These are phyloP conservation scores for Cornus controversa DNA, from an alignment of 148 eudicot genomes.

Conservation along the genomic window DNA sequence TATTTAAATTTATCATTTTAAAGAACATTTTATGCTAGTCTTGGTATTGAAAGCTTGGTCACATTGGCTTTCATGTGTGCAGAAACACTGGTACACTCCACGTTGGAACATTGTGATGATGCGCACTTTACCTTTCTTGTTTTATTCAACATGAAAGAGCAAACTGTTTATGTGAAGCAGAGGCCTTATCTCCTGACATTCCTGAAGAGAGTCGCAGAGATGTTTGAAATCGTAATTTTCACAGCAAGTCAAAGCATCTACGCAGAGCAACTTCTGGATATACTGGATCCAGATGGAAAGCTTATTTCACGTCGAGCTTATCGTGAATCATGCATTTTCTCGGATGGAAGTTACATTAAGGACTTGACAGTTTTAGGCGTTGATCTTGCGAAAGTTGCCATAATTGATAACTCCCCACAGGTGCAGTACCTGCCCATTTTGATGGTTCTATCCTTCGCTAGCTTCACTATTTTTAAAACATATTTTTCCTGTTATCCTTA, in stretches of 20 bases:
- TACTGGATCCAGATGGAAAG: conserved; percentile 83
- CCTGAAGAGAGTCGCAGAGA: conserved; percentile 76
- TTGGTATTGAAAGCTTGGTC: conserved; percentile 1
- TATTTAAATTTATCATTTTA: background rate
- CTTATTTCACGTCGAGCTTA: conserved; percentile 75
- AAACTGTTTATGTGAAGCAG: conserved; percentile 75
- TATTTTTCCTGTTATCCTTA: too few species aligned
- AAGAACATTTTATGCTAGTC: background rate
- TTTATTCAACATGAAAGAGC: conserved; percentile 76
- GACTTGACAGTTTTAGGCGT: conserved; percentile 93
- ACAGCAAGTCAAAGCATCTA: conserved; percentile 98
- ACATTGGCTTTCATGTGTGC: conserved; percentile 20
- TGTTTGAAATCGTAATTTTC: conserved; percentile 88
- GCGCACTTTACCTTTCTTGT: conserved; percentile 85
- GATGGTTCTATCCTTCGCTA: background rate
- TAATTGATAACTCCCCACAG: conserved; percentile 96
- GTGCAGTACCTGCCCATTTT: conserved; percentile 31
- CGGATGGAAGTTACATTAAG: conserved; percentile 84
- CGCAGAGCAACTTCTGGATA: conserved; percentile 82
- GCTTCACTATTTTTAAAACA: background rate
- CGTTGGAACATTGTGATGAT: conserved; percentile 77
- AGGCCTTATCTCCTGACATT: conserved; percentile 84
- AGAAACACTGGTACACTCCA: conserved; percentile 97
- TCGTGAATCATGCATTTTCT: conserved; percentile 89
- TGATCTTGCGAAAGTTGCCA: conserved; percentile 90